Evolutionary conservation across 495 filamentous ascomycete genomes (phyloP).

Genomic region (Penicillium roqueforti): DNA sequence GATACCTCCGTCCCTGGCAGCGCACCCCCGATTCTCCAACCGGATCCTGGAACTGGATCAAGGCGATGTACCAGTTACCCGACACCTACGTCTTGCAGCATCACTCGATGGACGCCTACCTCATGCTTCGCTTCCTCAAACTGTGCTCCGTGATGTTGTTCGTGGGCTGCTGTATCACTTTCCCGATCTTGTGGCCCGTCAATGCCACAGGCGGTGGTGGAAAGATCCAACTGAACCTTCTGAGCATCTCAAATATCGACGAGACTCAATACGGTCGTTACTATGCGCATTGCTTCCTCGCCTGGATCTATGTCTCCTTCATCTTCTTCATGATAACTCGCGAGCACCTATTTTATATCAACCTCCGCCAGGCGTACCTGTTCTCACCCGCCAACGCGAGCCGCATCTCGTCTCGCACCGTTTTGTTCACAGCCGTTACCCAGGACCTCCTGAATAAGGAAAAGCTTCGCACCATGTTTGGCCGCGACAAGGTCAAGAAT

Average conservation of each 20-base stretch:
- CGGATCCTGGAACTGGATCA: constrained; percentile 72
- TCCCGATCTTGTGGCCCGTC: constrained; percentile 81
- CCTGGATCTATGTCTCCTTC: constrained; percentile 78
- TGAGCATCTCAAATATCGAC: constrained; percentile 70
- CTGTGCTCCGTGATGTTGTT: constrained; percentile 68
- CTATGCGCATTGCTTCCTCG: constrained; percentile 72
- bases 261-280: constrained; percentile 53
- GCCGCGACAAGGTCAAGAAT: constrained; percentile 64
- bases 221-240: constrained; percentile 66
- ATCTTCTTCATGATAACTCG: constrained; percentile 85
- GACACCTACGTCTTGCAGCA: constrained; percentile 84
- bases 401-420: constrained; percentile 88
- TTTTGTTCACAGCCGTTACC: constrained; percentile 87
- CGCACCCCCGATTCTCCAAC: constrained; percentile 63
- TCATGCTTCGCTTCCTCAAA: constrained; percentile 81
- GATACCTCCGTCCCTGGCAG: constrained; percentile 62
- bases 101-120: constrained; percentile 83
- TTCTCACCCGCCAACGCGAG: constrained; percentile 82
- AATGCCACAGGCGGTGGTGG: constrained; percentile 67
- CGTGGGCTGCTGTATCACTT: constrained; percentile 75
- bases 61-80: constrained; percentile 69
- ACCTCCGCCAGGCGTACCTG: constrained; percentile 90
- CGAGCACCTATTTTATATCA: constrained; percentile 92
- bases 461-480: constrained; percentile 75
- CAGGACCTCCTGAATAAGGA: constrained; percentile 65